Evolutionary conservation across 768 basidiomycete species (phyloP).

Genomic region (Lyophyllum semitale): DNA sequence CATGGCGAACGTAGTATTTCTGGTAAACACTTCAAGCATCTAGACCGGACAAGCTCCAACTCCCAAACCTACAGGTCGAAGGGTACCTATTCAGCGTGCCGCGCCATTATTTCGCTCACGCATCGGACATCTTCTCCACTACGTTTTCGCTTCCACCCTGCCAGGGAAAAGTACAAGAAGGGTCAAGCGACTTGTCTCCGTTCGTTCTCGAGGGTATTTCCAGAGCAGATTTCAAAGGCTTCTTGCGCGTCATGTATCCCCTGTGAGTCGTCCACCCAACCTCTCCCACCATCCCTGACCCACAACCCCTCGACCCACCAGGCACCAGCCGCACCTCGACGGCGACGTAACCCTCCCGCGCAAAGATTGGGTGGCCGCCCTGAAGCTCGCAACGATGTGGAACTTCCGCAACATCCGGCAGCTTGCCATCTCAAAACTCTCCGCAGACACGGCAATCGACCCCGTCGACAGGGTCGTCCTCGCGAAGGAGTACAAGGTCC

Average conservation of each 20-base stretch:
- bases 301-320: not conserved
- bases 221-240: slow-evolving; percentile 21
- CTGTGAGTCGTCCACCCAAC: slow-evolving; percentile 14
- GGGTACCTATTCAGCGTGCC: slow-evolving; percentile 28
- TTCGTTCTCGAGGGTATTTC: slow-evolving; percentile 25
- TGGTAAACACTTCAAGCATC: not conserved
- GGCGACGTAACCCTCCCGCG: slow-evolving; percentile 1
- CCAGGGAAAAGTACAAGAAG: slow-evolving; percentile 16
- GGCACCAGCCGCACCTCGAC: not conserved
- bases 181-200: slow-evolving; percentile 24
- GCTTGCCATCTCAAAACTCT: slow-evolving; percentile 29
- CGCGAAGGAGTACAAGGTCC: slow-evolving; percentile 33
- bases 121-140: slow-evolving; percentile 22
- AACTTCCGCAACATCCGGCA: slow-evolving; percentile 29
- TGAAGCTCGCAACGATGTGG: slow-evolving; percentile 43
- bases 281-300: not conserved
- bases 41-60: no score
- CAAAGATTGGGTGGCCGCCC: slow-evolving; percentile 37
- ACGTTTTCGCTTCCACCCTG: slow-evolving; percentile 22
- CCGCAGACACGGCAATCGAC: not conserved
- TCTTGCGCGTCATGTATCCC: slow-evolving; percentile 27
- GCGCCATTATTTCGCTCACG: slow-evolving; percentile 20
- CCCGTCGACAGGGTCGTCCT: not conserved
- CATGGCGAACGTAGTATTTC: slow-evolving; percentile 15
- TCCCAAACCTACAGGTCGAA: slow-evolving; percentile 25